Conservation (phyloP, 768 basidiomycete species). For the Tricholoma matsutake region DNA sequence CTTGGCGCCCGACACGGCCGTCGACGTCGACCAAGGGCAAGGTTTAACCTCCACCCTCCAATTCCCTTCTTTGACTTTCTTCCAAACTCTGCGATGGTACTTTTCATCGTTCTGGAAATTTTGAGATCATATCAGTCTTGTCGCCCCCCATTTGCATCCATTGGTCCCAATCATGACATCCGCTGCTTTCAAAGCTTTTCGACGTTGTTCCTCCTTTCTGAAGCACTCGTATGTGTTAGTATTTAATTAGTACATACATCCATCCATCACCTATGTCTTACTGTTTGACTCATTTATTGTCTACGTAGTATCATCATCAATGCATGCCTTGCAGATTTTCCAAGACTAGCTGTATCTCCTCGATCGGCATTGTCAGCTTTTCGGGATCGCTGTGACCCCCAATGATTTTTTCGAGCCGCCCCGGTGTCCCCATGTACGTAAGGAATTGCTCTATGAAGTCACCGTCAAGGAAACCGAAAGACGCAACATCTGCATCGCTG, state of each 20-base stretch:
- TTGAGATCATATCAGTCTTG: conserved; percentile 3
- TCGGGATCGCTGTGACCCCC: conserved; percentile 60
- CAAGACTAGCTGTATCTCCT: conserved; percentile 42
- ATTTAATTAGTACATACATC: conserved; percentile 19
- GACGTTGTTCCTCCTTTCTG: background rate
- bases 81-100: conserved; percentile 41
- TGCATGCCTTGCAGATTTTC: conserved; percentile 56
- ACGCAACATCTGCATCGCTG: conserved; percentile 52
- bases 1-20: conserved; percentile 64
- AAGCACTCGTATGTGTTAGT: conserved; percentile 1
- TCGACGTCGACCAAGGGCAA: conserved; percentile 37
- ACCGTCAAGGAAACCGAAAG: conserved; percentile 85
- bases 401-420: conserved; percentile 49
- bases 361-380: conserved; percentile 41
- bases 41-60: conserved; percentile 23
- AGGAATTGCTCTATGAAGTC: conserved; percentile 77
- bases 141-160: conserved; percentile 1
- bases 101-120: conserved; percentile 25
- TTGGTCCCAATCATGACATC: background rate
- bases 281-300: background rate
- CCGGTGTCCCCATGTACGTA: conserved; percentile 34
- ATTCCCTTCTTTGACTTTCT: conserved; percentile 35
- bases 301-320: conserved; percentile 28
- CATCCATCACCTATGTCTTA: background rate
- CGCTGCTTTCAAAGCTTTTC: background rate